Evolutionary conservation across 1,284 basidiomycete genomes (phyloP).

Genomic region (Heterobasidion parviporum): DNA sequence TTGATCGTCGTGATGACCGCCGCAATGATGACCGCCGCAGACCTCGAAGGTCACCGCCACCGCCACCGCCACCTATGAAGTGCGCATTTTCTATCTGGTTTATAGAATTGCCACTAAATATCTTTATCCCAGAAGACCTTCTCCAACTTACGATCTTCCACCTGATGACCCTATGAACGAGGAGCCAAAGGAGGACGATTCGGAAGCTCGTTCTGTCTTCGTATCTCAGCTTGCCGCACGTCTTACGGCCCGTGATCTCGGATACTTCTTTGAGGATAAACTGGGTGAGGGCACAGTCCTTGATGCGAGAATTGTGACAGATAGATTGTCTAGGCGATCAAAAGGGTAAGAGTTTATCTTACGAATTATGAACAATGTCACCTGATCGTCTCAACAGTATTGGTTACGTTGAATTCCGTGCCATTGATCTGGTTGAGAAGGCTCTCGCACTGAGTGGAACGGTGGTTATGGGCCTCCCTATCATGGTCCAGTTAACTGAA

Average conservation of each 20-base stretch:
- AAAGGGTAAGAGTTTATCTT: slow-evolving; percentile 67
- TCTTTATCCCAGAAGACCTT: slow-evolving; percentile 43
- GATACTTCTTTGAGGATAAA: slow-evolving; percentile 98
- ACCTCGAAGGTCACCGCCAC: slow-evolving; percentile 6
- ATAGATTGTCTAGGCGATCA: slow-evolving; percentile 85
- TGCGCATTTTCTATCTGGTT: slow-evolving; percentile 8
- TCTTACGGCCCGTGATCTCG: slow-evolving; percentile 91
- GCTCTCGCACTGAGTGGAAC: slow-evolving; percentile 88
- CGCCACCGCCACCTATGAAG: slow-evolving; percentile 16
- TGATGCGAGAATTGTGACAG: slow-evolving; percentile 93
- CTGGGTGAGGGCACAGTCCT: slow-evolving; percentile 87
- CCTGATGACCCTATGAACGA: slow-evolving; percentile 61
- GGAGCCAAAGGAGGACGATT: slow-evolving; percentile 80
- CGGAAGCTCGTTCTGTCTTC: slow-evolving; percentile 95
- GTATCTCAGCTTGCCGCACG: slow-evolving; percentile 95
- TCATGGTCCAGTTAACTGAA: slow-evolving; percentile 93
- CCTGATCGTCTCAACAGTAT: slow-evolving; percentile 39
- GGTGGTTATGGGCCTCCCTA: slow-evolving; percentile 95
- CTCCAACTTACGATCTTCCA: slow-evolving; percentile 64
- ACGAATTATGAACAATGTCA: background rate
- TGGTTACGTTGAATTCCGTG: slow-evolving; percentile 94
- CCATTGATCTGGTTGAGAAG: slow-evolving; percentile 85
- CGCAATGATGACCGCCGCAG: slow-evolving; percentile 6
- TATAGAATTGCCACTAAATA: background rate
- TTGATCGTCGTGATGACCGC: slow-evolving; percentile 12